These are phyloP conservation scores for Pleurotus tuber-regium DNA, from an alignment of 768 basidiomycete species.

Conservation along the genomic window DNA sequence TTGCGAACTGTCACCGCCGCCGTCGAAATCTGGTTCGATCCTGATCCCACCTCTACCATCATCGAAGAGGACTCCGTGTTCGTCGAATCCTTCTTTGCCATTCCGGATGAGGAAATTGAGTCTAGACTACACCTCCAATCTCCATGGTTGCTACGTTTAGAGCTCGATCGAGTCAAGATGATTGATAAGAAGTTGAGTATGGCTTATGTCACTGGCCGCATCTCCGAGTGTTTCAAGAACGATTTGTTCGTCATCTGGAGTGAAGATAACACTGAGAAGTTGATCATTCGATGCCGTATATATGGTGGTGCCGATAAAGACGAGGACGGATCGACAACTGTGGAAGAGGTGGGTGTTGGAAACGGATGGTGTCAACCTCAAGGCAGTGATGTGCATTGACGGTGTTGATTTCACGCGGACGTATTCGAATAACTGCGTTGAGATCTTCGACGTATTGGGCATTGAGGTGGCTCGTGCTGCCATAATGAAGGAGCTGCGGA, in stretches of 20 bases:
- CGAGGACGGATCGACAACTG: slow-evolving; percentile 65
- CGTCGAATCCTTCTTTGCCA: slow-evolving; percentile 98
- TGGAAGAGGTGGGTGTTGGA: slow-evolving; percentile 95
- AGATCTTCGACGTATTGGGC: slow-evolving; percentile 91
- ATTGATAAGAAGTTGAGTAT: slow-evolving; percentile 94
- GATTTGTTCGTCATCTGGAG: slow-evolving; percentile 98
- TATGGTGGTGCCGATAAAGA: slow-evolving; percentile 81
- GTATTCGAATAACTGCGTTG: slow-evolving; percentile 95
- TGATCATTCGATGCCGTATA: slow-evolving; percentile 94
- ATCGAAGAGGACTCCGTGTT: slow-evolving; percentile 95
- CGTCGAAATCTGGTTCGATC: slow-evolving; percentile 97
- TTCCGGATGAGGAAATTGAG: slow-evolving; percentile 97
- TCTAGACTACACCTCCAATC: slow-evolving; percentile 87
- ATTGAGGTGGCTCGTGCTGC: slow-evolving; percentile 96
- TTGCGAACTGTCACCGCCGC: slow-evolving; percentile 90
- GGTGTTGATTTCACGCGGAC: slow-evolving; percentile 93
- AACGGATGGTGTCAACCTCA: slow-evolving; percentile 94
- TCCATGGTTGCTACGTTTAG: slow-evolving; percentile 94
- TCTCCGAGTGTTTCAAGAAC: slow-evolving; percentile 90
- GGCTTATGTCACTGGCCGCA: slow-evolving; percentile 88
- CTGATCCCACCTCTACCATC: slow-evolving; percentile 83
- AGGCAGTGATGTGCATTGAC: slow-evolving; percentile 92
- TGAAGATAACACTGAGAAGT: slow-evolving; percentile 96
- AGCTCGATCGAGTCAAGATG: slow-evolving; percentile 95
- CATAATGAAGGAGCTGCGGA: slow-evolving; percentile 89